phyloP scores from a whole-genome alignment of 1,284 basidiomycete genomes.

The Pseudozyma sp. region DNA sequence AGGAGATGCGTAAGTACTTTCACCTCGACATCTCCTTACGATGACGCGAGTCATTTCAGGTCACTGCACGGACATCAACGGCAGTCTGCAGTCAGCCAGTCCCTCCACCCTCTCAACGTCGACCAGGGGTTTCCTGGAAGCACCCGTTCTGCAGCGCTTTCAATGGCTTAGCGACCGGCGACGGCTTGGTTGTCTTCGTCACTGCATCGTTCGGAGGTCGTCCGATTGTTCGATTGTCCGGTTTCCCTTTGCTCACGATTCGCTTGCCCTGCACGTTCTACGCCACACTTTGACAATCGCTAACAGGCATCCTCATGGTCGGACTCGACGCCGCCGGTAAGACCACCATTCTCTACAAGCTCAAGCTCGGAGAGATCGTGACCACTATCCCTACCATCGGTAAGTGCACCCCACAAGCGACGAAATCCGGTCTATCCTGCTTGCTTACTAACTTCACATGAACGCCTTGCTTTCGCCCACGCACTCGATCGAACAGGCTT shows the following conservation, averaged over 20 bases:
- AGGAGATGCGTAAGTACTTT: slow-evolving; percentile 66
- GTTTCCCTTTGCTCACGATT: not conserved
- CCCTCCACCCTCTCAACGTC: too few relatives aligned
- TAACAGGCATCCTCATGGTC: slow-evolving; percentile 74
- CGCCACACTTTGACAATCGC: not conserved
- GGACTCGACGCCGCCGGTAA: slow-evolving; percentile 94
- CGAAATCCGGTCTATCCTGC: not conserved
- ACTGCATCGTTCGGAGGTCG: not conserved
- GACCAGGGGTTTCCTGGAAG: too few relatives aligned
- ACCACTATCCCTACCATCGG: slow-evolving; percentile 97
- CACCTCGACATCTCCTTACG: not conserved
- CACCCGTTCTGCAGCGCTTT: too few relatives aligned
- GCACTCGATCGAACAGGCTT: slow-evolving; percentile 70
- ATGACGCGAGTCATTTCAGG: slow-evolving; percentile 9
- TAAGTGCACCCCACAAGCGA: slow-evolving; percentile 21
- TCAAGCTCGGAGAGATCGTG: slow-evolving; percentile 99
- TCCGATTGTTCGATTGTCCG: slow-evolving; percentile 6
- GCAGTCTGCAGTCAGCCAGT: too few relatives aligned
- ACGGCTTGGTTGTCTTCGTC: slow-evolving; percentile 2
- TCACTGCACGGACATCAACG: not conserved
- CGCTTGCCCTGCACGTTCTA: not conserved
- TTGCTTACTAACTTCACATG: not conserved
- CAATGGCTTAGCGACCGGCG: too few relatives aligned
- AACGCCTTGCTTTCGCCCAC: not conserved
- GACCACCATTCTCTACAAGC: slow-evolving; percentile 91